phyloP scores from a whole-genome alignment of 371 early-diverging fungal species.

The Dichotomocladium elegans region DNA sequence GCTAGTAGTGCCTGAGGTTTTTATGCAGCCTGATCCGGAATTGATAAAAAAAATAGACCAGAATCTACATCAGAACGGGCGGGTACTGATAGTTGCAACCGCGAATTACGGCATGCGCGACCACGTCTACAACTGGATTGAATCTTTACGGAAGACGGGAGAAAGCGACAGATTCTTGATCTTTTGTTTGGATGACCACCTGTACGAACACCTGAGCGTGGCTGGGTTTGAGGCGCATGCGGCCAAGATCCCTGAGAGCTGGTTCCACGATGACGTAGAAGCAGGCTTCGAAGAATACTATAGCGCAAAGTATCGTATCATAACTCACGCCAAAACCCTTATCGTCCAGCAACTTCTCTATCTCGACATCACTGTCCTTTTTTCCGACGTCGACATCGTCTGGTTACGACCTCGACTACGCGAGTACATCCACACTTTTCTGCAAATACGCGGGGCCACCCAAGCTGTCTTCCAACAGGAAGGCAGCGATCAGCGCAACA shows the following conservation, averaged over 20 bases:
- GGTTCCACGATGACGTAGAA: conserved; percentile 39
- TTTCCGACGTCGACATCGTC: conserved; percentile 31
- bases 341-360: conserved; percentile 29
- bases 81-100: conserved; percentile 35
- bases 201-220: conserved; percentile 23
- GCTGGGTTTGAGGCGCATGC: conserved; percentile 32
- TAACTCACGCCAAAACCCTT: conserved; percentile 34
- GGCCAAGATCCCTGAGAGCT: conserved; percentile 26
- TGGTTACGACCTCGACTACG: conserved; percentile 22
- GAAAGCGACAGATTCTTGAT: conserved; percentile 33
- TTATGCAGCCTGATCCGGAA: conserved; percentile 20
- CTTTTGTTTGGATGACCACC: conserved; percentile 39
- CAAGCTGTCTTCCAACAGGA: conserved; percentile 29
- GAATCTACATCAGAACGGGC: conserved; percentile 25
- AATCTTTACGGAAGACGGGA: conserved; percentile 30
- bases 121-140: conserved; percentile 49
- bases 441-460: conserved; percentile 19
- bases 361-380: conserved; percentile 24
- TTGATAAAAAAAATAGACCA: conserved; percentile 29
- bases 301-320: conserved; percentile 32
- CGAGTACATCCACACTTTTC: conserved; percentile 14
- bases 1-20: conserved; percentile 21
- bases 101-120: conserved; percentile 48
- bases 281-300: conserved; percentile 40
- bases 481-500: conserved; percentile 15